Conservation (phyloP, 2,329 filamentous ascomycete genomes). For the Cytospora chrysosperma region DNA sequence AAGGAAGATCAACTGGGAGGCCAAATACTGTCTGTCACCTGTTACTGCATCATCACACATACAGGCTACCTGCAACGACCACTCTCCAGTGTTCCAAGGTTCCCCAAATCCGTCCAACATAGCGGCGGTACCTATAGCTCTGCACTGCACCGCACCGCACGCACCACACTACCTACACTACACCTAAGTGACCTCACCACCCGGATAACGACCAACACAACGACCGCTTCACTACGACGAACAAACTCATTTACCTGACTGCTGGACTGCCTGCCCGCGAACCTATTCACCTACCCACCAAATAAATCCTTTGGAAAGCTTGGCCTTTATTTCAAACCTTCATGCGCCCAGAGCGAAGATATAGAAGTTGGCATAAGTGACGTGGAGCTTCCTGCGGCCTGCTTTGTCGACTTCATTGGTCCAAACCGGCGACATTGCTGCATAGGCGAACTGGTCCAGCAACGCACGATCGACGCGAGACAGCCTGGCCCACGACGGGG, state of each 20-base stretch:
- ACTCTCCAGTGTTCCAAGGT: slow-evolving; percentile 16
- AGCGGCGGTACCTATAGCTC: slow-evolving; percentile 12
- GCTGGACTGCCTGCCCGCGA: slow-evolving; percentile 4
- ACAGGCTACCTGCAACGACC: slow-evolving; percentile 7
- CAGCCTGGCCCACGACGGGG: slow-evolving; percentile 22
- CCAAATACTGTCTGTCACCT: background rate
- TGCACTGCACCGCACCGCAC: too few species aligned
- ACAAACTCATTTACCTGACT: background rate
- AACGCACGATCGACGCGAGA: slow-evolving; percentile 22
- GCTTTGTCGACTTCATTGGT: slow-evolving; percentile 17
- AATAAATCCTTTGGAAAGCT: background rate
- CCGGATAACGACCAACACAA: background rate
- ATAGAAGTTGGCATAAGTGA: slow-evolving; percentile 7
- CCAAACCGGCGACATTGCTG: slow-evolving; percentile 13
- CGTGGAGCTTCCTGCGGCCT: slow-evolving; percentile 12
- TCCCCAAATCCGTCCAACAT: slow-evolving; percentile 13
- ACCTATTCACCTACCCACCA: slow-evolving; percentile 7
- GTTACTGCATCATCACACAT: background rate
- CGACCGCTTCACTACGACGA: background rate
- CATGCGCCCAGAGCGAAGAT: slow-evolving; percentile 2
- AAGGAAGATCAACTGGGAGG: background rate
- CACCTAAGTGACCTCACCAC: slow-evolving; percentile 15
- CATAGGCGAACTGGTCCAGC: slow-evolving; percentile 17
- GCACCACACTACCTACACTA: too few species aligned
- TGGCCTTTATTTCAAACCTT: background rate